Evolutionary conservation across 148 eudicot species (phyloP).

Genomic region (Spergularia marina): DNA sequence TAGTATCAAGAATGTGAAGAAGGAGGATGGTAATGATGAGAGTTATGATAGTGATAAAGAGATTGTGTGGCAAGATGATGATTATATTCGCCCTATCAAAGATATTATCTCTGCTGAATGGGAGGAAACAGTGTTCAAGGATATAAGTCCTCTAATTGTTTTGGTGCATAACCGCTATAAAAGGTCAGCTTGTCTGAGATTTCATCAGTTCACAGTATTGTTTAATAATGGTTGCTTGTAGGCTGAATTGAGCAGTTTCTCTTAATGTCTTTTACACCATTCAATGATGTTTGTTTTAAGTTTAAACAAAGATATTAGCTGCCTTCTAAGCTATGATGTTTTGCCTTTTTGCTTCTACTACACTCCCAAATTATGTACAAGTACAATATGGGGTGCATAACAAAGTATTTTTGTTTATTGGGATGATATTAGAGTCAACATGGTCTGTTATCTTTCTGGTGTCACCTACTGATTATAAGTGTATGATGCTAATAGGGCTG

Average conservation of each 20-base stretch:
- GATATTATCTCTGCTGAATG: conserved; percentile 71
- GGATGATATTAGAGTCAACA: neutral
- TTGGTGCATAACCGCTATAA: conserved; percentile 91
- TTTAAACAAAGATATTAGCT: neutral
- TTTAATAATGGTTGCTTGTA: neutral
- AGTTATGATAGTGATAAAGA: conserved; percentile 72
- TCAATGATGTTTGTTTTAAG: too few relatives aligned
- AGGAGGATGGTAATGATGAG: conserved; percentile 71
- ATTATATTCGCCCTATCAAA: conserved; percentile 91
- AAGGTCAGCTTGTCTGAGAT: conserved; percentile 46
- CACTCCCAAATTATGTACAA: neutral
- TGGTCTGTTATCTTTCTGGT: neutral
- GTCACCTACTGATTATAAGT: neutral
- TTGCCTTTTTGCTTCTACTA: neutral
- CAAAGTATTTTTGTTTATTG: neutral
- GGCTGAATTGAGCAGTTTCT: neutral
- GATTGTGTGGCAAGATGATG: conserved; percentile 88
- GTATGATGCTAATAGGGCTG: neutral
- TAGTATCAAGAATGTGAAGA: conserved; percentile 73
- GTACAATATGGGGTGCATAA: neutral
- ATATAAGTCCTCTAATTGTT: conserved; percentile 84
- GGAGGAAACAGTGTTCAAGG: conserved; percentile 89
- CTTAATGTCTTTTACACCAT: neutral
- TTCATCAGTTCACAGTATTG: neutral
- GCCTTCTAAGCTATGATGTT: neutral